Evolutionary conservation across 257 asterid genomes (phyloP).

Genomic region (Jasminum sambac): DNA sequence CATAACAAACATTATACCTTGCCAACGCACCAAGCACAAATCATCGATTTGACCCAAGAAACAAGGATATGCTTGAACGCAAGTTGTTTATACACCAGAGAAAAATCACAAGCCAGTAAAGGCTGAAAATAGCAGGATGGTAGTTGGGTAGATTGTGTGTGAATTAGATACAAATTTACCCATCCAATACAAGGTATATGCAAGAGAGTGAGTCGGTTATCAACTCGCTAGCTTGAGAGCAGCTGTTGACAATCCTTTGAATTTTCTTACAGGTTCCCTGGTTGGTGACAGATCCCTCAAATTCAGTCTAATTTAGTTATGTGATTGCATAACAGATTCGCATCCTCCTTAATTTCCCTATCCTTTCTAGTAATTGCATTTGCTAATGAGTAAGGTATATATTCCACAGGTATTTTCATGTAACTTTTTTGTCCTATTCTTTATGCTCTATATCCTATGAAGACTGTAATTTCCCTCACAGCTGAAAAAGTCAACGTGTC

Average conservation of each 20-base stretch:
- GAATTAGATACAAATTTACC: background rate
- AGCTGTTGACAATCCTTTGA: background rate
- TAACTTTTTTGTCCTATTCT: background rate
- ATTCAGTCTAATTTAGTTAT: background rate
- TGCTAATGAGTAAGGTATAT: background rate
- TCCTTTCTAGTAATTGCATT: background rate
- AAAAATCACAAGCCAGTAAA: background rate
- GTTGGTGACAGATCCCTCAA: background rate
- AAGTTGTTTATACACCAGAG: background rate
- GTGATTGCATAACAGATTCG: background rate
- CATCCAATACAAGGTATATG: background rate
- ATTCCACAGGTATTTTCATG: background rate
- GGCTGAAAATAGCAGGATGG: background rate
- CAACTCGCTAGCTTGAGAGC: background rate
- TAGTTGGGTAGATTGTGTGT: background rate
- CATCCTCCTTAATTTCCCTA: background rate
- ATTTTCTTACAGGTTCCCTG: background rate
- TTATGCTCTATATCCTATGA: background rate
- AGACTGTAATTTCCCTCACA: background rate
- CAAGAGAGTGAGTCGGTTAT: background rate
- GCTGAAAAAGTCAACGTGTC: background rate
- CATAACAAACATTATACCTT: background rate
- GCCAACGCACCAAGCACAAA: background rate
- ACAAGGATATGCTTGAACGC: constrained; percentile 1
- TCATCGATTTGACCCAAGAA: background rate